Conservation (phyloP, 164 flowering plant species). For the Brasenia schreberi region DNA sequence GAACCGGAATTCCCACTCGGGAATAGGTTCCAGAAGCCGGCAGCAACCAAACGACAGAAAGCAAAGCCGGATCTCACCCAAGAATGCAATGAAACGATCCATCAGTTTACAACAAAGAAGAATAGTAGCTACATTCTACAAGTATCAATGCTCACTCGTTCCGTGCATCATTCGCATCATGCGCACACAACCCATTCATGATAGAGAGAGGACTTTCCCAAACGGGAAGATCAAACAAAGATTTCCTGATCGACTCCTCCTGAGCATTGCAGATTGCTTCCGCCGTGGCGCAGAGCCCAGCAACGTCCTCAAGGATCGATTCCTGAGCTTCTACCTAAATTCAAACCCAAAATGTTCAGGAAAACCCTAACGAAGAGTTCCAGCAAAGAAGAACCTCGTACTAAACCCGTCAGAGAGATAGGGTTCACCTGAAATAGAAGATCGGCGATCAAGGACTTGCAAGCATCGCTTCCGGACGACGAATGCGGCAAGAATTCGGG, state of each 20-base stretch:
- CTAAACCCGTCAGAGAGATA: not conserved
- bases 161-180: not conserved
- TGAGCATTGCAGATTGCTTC: not conserved
- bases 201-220: not conserved
- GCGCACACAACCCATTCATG: not conserved
- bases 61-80: no score
- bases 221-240: not conserved
- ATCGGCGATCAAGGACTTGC: conserved; percentile 26
- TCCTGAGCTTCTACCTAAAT: conserved; percentile 1
- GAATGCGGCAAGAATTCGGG: not conserved
- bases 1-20: no score
- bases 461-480: conserved; percentile 4
- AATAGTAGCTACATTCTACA: no score
- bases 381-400: not conserved
- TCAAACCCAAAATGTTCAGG: not conserved
- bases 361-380: not conserved
- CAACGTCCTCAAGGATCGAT: not conserved
- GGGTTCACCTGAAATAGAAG: conserved; percentile 42
- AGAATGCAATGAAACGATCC: no score
- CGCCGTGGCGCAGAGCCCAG: not conserved
- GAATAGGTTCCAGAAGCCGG: no score
- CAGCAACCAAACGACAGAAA: no score
- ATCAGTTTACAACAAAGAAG: no score
- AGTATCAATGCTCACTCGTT: not conserved
- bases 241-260: not conserved